Percentiles rank a stretch among this genome's conserved stretches.
These are phyloP conservation scores for Phytopythium mirpurense DNA, from an alignment of 352 stramenopile species.

Conservation along the genomic window DNA sequence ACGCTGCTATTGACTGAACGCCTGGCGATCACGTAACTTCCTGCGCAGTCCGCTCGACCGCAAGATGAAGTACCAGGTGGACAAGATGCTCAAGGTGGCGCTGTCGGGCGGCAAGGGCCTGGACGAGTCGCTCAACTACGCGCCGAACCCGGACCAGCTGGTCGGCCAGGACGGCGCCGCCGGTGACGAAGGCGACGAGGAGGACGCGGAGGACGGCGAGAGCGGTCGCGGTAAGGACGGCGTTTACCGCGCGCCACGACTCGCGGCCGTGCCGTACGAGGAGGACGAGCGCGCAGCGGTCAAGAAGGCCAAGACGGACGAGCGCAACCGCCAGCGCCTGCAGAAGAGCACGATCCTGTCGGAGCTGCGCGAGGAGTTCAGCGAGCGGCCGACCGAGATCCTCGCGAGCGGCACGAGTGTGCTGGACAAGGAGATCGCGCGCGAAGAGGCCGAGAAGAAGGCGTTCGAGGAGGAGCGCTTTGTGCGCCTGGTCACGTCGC, in stretches of 20 bases:
- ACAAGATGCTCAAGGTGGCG: conserved; percentile 88
- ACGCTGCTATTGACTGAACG: no score
- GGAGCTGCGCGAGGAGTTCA: conserved; percentile 84
- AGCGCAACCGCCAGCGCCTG: conserved; percentile 73
- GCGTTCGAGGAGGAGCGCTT: conserved; percentile 85
- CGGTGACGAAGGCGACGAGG: conserved; percentile 22
- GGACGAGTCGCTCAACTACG: conserved; percentile 77
- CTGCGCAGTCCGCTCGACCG: conserved; percentile 56
- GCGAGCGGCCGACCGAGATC: conserved; percentile 72
- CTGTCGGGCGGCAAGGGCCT: conserved; percentile 63
- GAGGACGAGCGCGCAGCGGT: conserved; percentile 75
- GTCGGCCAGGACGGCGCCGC: conserved; percentile 42
- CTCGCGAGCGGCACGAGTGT: conserved; percentile 49
- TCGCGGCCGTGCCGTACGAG: conserved; percentile 80
- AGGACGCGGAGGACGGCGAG: conserved; percentile 26
- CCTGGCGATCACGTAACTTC: neutral
- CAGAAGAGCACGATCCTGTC: conserved; percentile 83
- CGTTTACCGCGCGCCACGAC: conserved; percentile 70
- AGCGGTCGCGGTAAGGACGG: conserved; percentile 36
- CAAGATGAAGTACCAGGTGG: conserved; percentile 89
- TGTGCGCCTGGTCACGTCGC: conserved; percentile 78
- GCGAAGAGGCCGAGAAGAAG: conserved; percentile 80
- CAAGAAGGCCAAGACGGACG: conserved; percentile 79
- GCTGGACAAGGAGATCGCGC: conserved; percentile 77
- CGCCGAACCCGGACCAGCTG: conserved; percentile 72